Conservation (phyloP, 305 asterid genomes). For the Coffea humblotiana region DNA sequence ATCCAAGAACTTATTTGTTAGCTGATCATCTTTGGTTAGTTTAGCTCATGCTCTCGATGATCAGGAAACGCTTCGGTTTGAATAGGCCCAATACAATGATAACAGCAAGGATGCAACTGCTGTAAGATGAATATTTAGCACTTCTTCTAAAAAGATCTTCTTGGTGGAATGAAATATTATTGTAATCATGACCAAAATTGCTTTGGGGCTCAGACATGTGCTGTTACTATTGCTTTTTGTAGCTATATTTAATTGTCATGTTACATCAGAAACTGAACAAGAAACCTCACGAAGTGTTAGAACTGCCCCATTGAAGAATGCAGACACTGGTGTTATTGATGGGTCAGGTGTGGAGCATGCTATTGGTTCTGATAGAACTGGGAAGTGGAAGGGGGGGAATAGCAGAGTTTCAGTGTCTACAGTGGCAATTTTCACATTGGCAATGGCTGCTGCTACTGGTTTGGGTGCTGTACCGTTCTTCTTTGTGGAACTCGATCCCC, state of each 20-base stretch:
- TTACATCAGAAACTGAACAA: slow-evolving; percentile 40
- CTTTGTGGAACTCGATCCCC: slow-evolving; percentile 92
- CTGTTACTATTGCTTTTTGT: slow-evolving; percentile 42
- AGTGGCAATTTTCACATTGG: slow-evolving; percentile 80
- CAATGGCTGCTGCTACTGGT: slow-evolving; percentile 98
- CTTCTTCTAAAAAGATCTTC: neutral
- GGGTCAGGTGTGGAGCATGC: slow-evolving; percentile 80
- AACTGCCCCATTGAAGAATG: slow-evolving; percentile 68
- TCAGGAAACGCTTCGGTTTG: neutral
- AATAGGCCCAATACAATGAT: no score
- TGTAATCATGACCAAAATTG: slow-evolving; percentile 33
- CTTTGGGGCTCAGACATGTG: slow-evolving; percentile 37
- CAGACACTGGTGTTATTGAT: slow-evolving; percentile 66
- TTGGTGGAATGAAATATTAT: neutral
- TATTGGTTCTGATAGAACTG: slow-evolving; percentile 38
- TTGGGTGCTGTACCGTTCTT: slow-evolving; percentile 95
- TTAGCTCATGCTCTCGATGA: neutral
- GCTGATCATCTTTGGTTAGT: neutral
- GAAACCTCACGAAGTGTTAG: slow-evolving; percentile 39
- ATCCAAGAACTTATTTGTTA: neutral
- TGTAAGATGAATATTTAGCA: neutral
- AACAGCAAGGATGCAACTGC: neutral
- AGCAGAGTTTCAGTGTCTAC: slow-evolving; percentile 77
- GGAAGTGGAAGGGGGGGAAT: slow-evolving; percentile 45
- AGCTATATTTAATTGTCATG: slow-evolving; percentile 32